Percentiles rank a stretch among this genome's conserved stretches.
Evolutionary conservation across 176 grass and related monocot genomes (phyloP).

Genomic region (Oryza meyeriana): DNA sequence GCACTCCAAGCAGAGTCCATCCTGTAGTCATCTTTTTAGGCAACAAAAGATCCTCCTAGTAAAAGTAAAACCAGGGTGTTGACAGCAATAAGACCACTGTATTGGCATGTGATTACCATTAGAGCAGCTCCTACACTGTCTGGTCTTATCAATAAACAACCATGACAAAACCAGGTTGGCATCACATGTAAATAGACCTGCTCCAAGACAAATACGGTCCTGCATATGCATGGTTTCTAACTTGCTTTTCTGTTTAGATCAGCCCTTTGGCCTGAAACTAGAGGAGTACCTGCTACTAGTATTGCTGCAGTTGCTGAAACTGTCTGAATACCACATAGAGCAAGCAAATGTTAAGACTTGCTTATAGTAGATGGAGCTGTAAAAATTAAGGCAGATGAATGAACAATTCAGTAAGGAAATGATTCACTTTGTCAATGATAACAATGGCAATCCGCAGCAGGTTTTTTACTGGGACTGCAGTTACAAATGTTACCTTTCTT

Average conservation of each 20-base stretch:
- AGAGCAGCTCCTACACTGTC: not conserved
- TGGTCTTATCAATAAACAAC: not conserved
- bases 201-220: not conserved
- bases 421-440: slow-evolving; percentile 1
- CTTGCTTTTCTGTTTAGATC: not conserved
- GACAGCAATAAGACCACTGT: not conserved
- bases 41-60: not conserved
- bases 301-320: not conserved
- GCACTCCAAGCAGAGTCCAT: not conserved
- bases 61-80: not conserved
- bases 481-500: not conserved
- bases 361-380: not conserved
- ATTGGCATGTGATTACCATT: not conserved
- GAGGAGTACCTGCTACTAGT: not conserved
- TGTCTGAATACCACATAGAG: not conserved
- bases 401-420: not conserved
- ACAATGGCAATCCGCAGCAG: slow-evolving; percentile 10
- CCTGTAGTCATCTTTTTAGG: not conserved
- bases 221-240: not conserved
- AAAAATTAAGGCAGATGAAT: not conserved
- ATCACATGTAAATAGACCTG: not conserved
- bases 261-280: not conserved
- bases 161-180: not conserved
- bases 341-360: not conserved
- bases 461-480: slow-evolving; percentile 19